These are phyloP conservation scores for Santalum album DNA, from an alignment of 164 flowering plant species.

Conservation along the genomic window DNA sequence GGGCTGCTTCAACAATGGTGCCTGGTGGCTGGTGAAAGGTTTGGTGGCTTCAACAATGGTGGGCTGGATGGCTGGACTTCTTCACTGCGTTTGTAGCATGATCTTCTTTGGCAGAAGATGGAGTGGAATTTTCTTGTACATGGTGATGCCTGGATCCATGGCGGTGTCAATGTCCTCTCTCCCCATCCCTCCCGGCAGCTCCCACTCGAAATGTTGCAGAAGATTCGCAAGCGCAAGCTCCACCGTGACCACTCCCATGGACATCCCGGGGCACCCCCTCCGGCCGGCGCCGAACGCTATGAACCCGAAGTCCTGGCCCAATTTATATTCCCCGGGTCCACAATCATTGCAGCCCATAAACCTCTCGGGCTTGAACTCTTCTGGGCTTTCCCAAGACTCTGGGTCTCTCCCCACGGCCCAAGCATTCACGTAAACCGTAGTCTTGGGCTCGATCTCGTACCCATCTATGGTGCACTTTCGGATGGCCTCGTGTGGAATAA, in stretches of 20 bases:
- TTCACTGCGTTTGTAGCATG: too few relatives aligned
- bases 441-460: conserved; percentile 23
- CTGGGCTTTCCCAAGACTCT: conserved; percentile 23
- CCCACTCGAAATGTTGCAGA: conserved; percentile 11
- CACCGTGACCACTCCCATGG: conserved; percentile 6
- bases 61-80: too few relatives aligned
- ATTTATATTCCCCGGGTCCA: conserved; percentile 1
- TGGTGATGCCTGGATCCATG: conserved; percentile 9
- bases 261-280: conserved; percentile 15
- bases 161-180: conserved; percentile 8
- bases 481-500: conserved; percentile 19
- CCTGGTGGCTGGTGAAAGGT: too few relatives aligned
- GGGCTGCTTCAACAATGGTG: too few relatives aligned
- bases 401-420: conserved; percentile 32
- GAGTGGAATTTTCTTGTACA: conserved; percentile 12
- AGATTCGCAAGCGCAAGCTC: conserved; percentile 11
- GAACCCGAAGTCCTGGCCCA: conserved; percentile 13
- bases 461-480: conserved; percentile 16
- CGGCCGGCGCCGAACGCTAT: conserved; percentile 17
- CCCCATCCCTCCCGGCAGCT: conserved; percentile 9
- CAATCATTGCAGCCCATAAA: conserved; percentile 12
- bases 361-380: conserved; percentile 27
- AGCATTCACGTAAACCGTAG: conserved; percentile 24
- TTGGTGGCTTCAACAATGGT: too few relatives aligned
- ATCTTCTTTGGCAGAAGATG: too few relatives aligned